Conservation (phyloP, 371 early-diverging fungal species). For the Cokeromyces recurvatus region DNA sequence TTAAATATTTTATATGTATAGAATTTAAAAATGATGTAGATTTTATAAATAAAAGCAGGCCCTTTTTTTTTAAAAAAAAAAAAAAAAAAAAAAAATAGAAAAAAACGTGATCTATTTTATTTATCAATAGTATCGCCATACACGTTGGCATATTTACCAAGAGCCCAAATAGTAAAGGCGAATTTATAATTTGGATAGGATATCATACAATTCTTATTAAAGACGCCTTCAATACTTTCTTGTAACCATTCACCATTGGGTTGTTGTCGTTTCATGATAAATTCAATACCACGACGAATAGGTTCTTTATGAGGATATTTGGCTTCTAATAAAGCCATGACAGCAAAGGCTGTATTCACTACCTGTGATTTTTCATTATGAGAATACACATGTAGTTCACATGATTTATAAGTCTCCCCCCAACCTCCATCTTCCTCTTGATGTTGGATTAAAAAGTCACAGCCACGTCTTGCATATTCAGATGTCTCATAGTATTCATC, state of each 20-base stretch:
- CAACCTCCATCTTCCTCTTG: constrained; percentile 94
- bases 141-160: constrained; percentile 79
- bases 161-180: constrained; percentile 92
- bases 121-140: constrained; percentile 47
- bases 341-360: constrained; percentile 87
- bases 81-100: too few relatives aligned
- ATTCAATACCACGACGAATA: constrained; percentile 72
- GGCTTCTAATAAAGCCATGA: constrained; percentile 87
- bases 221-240: constrained; percentile 96
- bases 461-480: constrained; percentile 48
- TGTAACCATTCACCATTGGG: constrained; percentile 93
- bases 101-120: neutral
- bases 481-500: constrained; percentile 78
- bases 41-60: too few relatives aligned
- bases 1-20: too few relatives aligned
- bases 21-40: too few relatives aligned
- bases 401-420: constrained; percentile 94
- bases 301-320: constrained; percentile 74
- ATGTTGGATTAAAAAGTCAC: constrained; percentile 83
- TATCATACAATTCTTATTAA: constrained; percentile 90
- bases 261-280: constrained; percentile 85
- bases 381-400: constrained; percentile 65
- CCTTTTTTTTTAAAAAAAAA: neutral
- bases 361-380: constrained; percentile 78
- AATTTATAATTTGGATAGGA: constrained; percentile 96